phyloP scores from a whole-genome alignment of 768 basidiomycete genomes.

The Tricholoma saponaceum region DNA sequence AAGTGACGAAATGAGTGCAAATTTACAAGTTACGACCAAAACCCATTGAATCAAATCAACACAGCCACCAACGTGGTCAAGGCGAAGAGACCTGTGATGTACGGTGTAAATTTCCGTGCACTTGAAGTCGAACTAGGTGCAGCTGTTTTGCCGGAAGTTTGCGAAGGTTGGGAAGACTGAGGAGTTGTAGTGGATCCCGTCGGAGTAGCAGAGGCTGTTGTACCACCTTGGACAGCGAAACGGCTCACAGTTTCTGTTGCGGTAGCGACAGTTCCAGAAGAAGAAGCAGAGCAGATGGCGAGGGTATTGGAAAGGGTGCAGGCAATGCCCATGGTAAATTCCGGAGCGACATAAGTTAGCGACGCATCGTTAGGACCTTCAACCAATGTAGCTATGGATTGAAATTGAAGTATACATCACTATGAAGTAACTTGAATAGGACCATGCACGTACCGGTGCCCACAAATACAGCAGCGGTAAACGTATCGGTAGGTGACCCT shows the following conservation, averaged over 20 bases:
- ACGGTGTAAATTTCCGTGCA: conserved; percentile 1
- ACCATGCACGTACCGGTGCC: conserved; percentile 17
- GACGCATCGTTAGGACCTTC: conserved; percentile 20
- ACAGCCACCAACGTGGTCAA: conserved; percentile 7
- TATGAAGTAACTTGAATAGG: not conserved
- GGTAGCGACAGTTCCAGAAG: conserved; percentile 12
- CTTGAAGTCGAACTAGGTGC: conserved; percentile 13
- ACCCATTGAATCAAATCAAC: not conserved
- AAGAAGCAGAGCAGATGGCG: conserved; percentile 18
- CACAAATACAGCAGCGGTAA: conserved; percentile 8
- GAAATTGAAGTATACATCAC: not conserved
- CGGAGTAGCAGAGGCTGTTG: conserved; percentile 5
- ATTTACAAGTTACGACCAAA: not conserved
- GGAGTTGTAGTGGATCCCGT: not conserved
- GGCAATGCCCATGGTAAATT: conserved; percentile 14
- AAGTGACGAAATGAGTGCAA: not conserved
- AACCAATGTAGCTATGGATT: conserved; percentile 21
- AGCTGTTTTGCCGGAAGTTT: conserved; percentile 14
- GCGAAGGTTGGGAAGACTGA: conserved; percentile 7
- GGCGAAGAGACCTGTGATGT: conserved; percentile 5
- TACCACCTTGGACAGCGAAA: conserved; percentile 15
- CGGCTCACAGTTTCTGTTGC: conserved; percentile 13
- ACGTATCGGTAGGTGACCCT: conserved; percentile 12
- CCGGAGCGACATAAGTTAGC: conserved; percentile 14
- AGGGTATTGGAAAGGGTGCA: conserved; percentile 15